Base-by-base conservation (phyloP, 805 yeast species). In the Hanseniaspora meyeri region DNA sequence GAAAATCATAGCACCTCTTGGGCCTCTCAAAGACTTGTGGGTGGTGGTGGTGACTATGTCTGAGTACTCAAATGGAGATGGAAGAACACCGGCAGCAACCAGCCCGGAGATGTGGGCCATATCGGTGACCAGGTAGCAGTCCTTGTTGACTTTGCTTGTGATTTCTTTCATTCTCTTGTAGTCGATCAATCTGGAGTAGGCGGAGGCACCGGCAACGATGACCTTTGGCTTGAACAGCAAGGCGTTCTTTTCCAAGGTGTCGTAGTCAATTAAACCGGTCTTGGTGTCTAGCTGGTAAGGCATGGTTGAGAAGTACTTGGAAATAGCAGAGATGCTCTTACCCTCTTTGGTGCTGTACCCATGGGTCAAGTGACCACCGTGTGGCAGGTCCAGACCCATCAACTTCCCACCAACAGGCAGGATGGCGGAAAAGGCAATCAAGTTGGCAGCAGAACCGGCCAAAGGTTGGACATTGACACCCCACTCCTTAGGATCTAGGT, bases 81-180 rank as follows among this genome's bases (percentile, higher is more conserved):
- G 89, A 46, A 87, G 84, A 57, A 89, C 96, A 62, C 90, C 93
- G 50, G 97, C 96, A 57, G 98, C 91, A 54, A 91, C 86, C 61
- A 91, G 77, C 63, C 98, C 98, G 27, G 97, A 87, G 61, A 89
- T 91, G 71, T 91, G 98, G 36, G 98, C 96, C 97, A 91, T 91
- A 70, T 91, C 98, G 57, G 87, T 83, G 72, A 91, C 74, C 60
- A 91, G 75, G 71, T 90, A 90, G 51, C 97, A 97, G 62, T 95
- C 95, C 39, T 52, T 52, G 43, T 34, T 53, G 62, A 89, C 95
- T 62, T 80, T 82, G 72, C 88, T 91, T 50, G 97, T 93, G 62
- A 91, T 91, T 70, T 83, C 80, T 66, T 85, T 82, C 88, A 91
- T 87, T 74, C 87, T 82, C 69, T 79, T 79, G 77, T 90, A 91